Evolutionary conservation across 2,329 filamentous ascomycete species (phyloP), one percentile per base, ranked within the genome.

Genomic region (Cladosporium sp.): DNA sequence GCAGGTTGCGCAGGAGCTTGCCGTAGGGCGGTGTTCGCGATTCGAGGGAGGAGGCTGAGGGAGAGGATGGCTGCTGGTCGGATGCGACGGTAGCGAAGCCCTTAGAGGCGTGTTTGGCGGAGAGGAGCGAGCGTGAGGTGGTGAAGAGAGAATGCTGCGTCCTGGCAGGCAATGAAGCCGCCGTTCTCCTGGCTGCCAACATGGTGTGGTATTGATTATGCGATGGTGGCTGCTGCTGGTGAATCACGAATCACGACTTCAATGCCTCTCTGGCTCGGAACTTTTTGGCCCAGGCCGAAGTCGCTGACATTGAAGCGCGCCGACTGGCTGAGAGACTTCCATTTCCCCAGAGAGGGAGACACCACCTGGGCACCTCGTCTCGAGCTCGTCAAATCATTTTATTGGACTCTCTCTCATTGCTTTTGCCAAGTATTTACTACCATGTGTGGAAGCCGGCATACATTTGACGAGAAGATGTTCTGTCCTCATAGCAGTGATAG

Each of bases 1-100:
- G 84, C 69, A 97, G 90, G 73, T 90, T 91, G 74, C 85, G 86
- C 76, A 93, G 85, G 61, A 97, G 90, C 79, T 90, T 93, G 72
- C 90, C 85, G 80, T 97, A 97, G 32, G 92, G 92, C 57, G 92
- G 91, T 71, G 86, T 88, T 70, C 88, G 86, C 32, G 85, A 83
- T 64, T 82, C 80, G 68, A 85, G 70, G 61, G 82, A 77, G n/a
- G 75, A 59, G 38, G 69, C 66, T 5, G 68, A 64, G 36, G 68
- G 65, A 24, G 66, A 54, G 62, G 62, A 52, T 54, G 59, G 36
- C 65, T 62, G 59, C 30, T 65, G 60, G 30, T 58, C 55, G 21
- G 60, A 67, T 38, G 71, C 68, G n/a, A 74, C 69, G 15, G 75
- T 77, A 14, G 76, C 76, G 65, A 78, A 73, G 51, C 65, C 70